Percentiles rank a stretch among this genome's conserved stretches.
Conservation (phyloP, 306 rosid genomes). For the Acmispon strigosus region DNA sequence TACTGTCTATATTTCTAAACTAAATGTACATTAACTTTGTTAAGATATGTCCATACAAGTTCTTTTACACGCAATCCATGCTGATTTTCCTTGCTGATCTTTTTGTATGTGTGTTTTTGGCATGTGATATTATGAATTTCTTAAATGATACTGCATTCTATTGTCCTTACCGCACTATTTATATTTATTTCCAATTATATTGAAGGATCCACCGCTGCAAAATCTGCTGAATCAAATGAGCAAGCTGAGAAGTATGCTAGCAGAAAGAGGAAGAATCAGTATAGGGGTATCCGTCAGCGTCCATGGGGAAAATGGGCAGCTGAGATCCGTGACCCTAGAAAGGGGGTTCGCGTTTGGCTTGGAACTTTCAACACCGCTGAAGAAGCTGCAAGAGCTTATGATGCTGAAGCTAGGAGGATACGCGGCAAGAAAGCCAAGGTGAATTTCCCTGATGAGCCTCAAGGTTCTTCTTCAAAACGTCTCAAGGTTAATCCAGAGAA, state of each 20-base stretch:
- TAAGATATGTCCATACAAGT: background rate
- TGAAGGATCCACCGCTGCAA: constrained; percentile 46
- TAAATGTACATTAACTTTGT: background rate
- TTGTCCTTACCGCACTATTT: background rate
- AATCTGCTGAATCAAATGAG: constrained; percentile 43
- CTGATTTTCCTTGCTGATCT: background rate
- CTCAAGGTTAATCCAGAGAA: constrained; percentile 38
- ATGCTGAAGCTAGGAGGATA: constrained; percentile 87
- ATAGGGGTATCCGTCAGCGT: constrained; percentile 90
- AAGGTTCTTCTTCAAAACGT: constrained; percentile 33
- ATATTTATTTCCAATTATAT: background rate
- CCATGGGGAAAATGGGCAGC: constrained; percentile 99
- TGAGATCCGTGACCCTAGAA: constrained; percentile 92
- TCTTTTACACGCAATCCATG: background rate
- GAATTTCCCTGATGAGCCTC: constrained; percentile 75
- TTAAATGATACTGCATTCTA: background rate
- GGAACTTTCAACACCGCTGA: constrained; percentile 98
- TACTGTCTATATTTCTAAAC: too few species aligned
- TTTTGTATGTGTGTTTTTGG: background rate
- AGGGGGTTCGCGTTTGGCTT: constrained; percentile 98
- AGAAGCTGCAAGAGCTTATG: constrained; percentile 98
- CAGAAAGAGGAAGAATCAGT: constrained; percentile 86
- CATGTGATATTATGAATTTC: background rate
- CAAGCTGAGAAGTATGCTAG: constrained; percentile 60
- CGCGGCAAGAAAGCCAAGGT: constrained; percentile 96